Evolutionary conservation across 805 yeast genomes (phyloP).

Genomic region (Blastobotrys mokoenaii): DNA sequence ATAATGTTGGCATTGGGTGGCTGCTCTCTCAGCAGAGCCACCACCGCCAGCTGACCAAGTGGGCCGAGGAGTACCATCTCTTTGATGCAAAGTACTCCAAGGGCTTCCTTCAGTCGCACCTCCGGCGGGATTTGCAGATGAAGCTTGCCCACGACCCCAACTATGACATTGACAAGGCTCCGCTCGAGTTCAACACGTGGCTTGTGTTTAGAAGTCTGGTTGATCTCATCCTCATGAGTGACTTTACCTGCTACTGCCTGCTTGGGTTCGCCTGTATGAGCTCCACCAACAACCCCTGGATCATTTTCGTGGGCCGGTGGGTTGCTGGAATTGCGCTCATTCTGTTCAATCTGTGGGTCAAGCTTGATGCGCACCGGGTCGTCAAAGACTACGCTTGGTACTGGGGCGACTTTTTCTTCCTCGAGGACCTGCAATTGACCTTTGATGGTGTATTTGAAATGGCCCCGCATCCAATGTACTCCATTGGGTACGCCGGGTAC

Average conservation of each 20-base stretch:
- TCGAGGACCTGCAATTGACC: slow-evolving; percentile 60
- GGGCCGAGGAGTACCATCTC: slow-evolving; percentile 40
- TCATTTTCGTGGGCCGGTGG: slow-evolving; percentile 44
- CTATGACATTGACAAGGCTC: slow-evolving; percentile 35
- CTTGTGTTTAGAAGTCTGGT: slow-evolving; percentile 68
- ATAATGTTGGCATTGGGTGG: slow-evolving; percentile 74
- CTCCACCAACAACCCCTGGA: slow-evolving; percentile 34
- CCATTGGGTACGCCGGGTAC: slow-evolving; percentile 81
- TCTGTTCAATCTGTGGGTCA: slow-evolving; percentile 74
- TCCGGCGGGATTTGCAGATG: slow-evolving; percentile 38
- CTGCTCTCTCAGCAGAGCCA: slow-evolving; percentile 60
- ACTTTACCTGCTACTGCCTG: slow-evolving; percentile 65
- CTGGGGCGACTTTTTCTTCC: slow-evolving; percentile 89
- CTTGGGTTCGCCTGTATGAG: slow-evolving; percentile 42
- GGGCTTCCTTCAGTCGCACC: slow-evolving; percentile 33
- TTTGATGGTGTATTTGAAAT: slow-evolving; percentile 86
- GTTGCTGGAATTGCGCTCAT: slow-evolving; percentile 52
- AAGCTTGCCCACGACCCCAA: slow-evolving; percentile 34
- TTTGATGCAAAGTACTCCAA: slow-evolving; percentile 28
- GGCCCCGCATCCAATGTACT: slow-evolving; percentile 91
- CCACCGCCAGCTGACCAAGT: slow-evolving; percentile 42
- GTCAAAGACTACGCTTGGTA: slow-evolving; percentile 91
- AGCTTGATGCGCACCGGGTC: slow-evolving; percentile 78
- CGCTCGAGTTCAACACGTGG: slow-evolving; percentile 80
- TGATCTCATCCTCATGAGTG: slow-evolving; percentile 77